Conservation (phyloP, 345 rosid species). For the Sisymbrium altissimum region DNA sequence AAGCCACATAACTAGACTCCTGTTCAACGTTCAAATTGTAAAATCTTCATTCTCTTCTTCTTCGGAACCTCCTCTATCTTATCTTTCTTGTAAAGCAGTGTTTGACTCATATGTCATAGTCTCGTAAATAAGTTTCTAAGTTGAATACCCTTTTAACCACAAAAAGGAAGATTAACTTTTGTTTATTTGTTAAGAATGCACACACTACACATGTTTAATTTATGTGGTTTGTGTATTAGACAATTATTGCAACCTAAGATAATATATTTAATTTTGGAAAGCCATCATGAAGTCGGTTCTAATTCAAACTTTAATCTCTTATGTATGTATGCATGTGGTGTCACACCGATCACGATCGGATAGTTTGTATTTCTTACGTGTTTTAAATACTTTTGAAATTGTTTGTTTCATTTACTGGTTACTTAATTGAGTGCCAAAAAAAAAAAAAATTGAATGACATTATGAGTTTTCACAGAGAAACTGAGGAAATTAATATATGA, state of each 20-base stretch:
- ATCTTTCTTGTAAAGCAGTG: neutral
- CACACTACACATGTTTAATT: conserved; percentile 7
- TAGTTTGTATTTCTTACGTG: conserved; percentile 2
- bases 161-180: neutral
- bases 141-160: neutral
- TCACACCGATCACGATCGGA: conserved; percentile 28
- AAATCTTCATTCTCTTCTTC: neutral
- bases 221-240: neutral
- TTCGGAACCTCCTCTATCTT: neutral
- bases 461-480: neutral
- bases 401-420: neutral
- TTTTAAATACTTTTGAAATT: neutral
- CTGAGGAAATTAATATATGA: neutral
- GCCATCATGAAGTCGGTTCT: conserved; percentile 29
- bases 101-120: neutral
- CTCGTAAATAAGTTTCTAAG: neutral
- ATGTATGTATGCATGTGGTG: conserved; percentile 11
- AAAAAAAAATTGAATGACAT: neutral
- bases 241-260: neutral
- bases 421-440: no score
- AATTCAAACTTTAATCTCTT: conserved; percentile 3
- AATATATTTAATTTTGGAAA: conserved; percentile 24
- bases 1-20: neutral
- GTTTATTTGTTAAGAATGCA: neutral
- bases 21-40: neutral